Percentiles rank a stretch among this genome's conserved stretches.
These are phyloP conservation scores for Grosmannia huntii DNA, from an alignment of 2,329 filamentous ascomycete genomes.

Conservation along the genomic window DNA sequence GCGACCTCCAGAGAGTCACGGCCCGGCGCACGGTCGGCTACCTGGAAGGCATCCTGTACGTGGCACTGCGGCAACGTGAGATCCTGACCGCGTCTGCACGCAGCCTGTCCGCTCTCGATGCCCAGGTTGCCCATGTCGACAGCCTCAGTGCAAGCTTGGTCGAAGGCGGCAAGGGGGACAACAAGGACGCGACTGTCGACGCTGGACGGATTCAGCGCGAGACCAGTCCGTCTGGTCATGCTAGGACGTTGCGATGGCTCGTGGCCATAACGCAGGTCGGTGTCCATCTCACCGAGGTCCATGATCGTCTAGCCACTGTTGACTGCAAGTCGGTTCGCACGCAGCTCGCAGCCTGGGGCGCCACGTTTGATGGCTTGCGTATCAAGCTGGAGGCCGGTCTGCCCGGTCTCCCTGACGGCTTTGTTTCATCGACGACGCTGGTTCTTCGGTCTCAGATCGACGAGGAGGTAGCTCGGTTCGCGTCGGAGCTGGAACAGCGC, in stretches of 20 bases:
- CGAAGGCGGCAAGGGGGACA: background rate
- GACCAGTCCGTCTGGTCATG: constrained; percentile 13
- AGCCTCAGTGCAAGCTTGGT: background rate
- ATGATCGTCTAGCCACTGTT: constrained; percentile 48
- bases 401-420: constrained; percentile 34
- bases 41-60: constrained; percentile 70
- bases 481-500: constrained; percentile 28
- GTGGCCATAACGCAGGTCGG: constrained; percentile 53
- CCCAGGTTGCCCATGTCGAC: constrained; percentile 7
- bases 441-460: constrained; percentile 23
- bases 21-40: constrained; percentile 68
- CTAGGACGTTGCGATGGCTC: constrained; percentile 43
- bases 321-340: constrained; percentile 32
- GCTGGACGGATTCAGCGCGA: background rate
- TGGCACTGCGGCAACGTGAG: constrained; percentile 47
- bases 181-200: background rate
- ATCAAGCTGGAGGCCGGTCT: constrained; percentile 26
- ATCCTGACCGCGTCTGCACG: constrained; percentile 23
- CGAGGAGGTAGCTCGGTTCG: constrained; percentile 24
- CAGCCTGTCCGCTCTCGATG: constrained; percentile 3
- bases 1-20: constrained; percentile 73
- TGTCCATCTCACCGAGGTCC: constrained; percentile 48
- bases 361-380: constrained; percentile 31
- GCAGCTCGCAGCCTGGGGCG: constrained; percentile 34
- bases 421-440: constrained; percentile 28